Evolutionary conservation across 306 rosid genomes (phyloP).

Genomic region (Malus sylvestris): DNA sequence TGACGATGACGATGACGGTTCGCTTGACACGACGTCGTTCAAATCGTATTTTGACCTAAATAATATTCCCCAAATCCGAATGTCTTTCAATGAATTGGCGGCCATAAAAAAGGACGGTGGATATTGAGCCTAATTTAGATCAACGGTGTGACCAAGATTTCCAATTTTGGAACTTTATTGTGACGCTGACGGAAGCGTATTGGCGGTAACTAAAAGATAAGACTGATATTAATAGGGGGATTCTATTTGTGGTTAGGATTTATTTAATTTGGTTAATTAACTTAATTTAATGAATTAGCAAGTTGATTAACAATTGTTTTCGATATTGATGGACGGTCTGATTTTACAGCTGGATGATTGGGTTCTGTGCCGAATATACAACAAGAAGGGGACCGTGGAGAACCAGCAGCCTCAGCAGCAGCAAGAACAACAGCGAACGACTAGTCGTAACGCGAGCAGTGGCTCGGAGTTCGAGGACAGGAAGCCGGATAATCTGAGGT

Average conservation of each 20-base stretch:
- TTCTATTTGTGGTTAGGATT: background rate
- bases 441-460: slow-evolving; percentile 10
- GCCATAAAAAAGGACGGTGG: background rate
- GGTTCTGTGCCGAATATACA: slow-evolving; percentile 95
- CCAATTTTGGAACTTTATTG: background rate
- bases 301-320: background rate
- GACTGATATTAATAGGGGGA: background rate
- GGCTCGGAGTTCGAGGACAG: slow-evolving; percentile 40
- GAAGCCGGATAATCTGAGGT: slow-evolving; percentile 47
- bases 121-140: background rate
- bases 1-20: background rate
- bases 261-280: background rate
- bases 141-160: background rate
- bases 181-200: background rate
- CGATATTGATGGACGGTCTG: slow-evolving; percentile 23
- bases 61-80: background rate
- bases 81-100: background rate
- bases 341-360: slow-evolving; percentile 88
- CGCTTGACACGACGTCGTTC: background rate
- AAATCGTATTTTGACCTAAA: slow-evolving; percentile 5
- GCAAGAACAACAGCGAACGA: background rate
- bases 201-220: background rate
- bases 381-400: slow-evolving; percentile 69
- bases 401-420: slow-evolving; percentile 16
- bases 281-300: background rate